Evolutionary conservation across 176 grass and related monocot species (phyloP).

Genomic region (Echinochloa phyllopogon): DNA sequence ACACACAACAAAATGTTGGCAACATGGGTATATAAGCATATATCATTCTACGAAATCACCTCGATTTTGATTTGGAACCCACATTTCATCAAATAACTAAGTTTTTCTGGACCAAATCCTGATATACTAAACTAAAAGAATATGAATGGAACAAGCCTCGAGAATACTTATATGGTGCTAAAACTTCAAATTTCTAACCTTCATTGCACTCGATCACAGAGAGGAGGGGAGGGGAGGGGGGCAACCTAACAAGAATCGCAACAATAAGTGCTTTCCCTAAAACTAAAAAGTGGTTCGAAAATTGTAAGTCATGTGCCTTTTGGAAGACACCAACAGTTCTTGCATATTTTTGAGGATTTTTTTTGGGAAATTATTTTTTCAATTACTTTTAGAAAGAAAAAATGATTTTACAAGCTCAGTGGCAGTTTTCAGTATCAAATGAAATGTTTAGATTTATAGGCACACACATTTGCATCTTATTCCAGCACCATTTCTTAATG

Average conservation of each 20-base stretch:
- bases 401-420: neutral
- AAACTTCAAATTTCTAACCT: neutral
- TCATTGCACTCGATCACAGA: neutral
- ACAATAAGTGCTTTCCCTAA: neutral
- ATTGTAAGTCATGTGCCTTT: too few species aligned
- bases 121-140: slow-evolving; percentile 34
- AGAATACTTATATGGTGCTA: neutral
- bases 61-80: slow-evolving; percentile 1
- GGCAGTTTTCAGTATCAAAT: slow-evolving; percentile 14
- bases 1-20: slow-evolving; percentile 25
- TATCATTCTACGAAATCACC: neutral
- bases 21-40: slow-evolving; percentile 16
- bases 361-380: neutral
- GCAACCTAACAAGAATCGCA: neutral
- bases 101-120: neutral
- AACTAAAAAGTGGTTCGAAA: slow-evolving; percentile 2
- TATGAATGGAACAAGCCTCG: neutral
- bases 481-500: neutral
- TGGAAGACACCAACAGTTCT: neutral
- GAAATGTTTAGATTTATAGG: neutral
- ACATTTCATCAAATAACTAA: slow-evolving; percentile 21
- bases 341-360: neutral
- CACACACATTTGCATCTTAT: slow-evolving; percentile 20
- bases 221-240: neutral
- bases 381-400: neutral